Evolutionary conservation across 148 eudicot species (phyloP).

Genomic region (Euryodendron excelsum): DNA sequence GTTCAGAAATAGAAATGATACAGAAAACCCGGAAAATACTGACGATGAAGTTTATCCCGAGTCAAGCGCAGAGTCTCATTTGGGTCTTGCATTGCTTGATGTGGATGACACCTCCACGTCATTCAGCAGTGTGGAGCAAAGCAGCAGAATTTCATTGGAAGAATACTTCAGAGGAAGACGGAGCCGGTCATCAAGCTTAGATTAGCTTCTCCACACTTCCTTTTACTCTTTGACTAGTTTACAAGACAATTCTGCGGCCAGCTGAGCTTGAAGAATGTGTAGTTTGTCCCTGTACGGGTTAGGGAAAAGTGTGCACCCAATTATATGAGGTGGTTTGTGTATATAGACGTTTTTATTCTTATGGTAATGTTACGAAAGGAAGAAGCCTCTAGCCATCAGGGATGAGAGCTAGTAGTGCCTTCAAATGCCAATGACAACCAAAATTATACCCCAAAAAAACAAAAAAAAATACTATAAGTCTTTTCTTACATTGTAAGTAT

Average conservation of each 20-base stretch:
- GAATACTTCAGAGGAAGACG: slow-evolving; percentile 64
- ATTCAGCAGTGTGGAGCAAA: slow-evolving; percentile 52
- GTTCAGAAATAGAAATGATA: slow-evolving; percentile 23
- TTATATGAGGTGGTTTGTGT: slow-evolving; percentile 14
- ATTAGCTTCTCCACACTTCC: slow-evolving; percentile 24
- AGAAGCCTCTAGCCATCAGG: background rate
- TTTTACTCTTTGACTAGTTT: background rate
- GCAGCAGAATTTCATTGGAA: slow-evolving; percentile 46
- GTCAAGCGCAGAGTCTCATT: slow-evolving; percentile 52
- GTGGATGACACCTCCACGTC: slow-evolving; percentile 50
- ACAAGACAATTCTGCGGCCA: background rate
- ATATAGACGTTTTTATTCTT: slow-evolving; percentile 1
- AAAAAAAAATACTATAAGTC: too few species aligned
- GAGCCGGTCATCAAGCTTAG: slow-evolving; percentile 50
- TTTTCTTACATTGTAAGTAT: too few species aligned
- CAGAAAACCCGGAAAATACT: slow-evolving; percentile 28
- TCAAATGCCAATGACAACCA: background rate
- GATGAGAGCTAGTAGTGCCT: background rate
- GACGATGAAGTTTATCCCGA: slow-evolving; percentile 81
- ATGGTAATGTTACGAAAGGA: background rate
- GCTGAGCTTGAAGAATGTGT: background rate
- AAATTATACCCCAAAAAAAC: too few species aligned
- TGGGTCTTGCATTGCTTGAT: slow-evolving; percentile 66
- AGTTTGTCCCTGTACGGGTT: slow-evolving; percentile 3
- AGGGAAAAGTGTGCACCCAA: slow-evolving; percentile 15